Conservation (phyloP, 768 basidiomycete species). For the Strobilomyces dryophilus region DNA sequence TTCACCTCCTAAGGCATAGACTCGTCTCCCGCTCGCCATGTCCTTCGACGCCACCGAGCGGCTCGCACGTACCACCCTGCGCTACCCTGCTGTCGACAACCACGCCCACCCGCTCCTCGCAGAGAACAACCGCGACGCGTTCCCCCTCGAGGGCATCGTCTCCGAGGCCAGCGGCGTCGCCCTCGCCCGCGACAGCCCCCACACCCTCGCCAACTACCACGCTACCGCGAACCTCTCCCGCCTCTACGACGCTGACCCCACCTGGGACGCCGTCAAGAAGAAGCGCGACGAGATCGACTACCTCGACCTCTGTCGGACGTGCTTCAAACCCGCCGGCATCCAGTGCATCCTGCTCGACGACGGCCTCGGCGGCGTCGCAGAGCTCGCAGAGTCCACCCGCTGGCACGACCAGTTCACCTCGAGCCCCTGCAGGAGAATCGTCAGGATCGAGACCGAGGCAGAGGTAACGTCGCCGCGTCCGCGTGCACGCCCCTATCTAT, state of each 20-base stretch:
- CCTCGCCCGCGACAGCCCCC: conserved; percentile 43
- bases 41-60: conserved; percentile 14
- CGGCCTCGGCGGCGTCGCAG: conserved; percentile 49
- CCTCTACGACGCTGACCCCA: conserved; percentile 35
- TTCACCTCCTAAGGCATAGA: conserved; percentile 8
- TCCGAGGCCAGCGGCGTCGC: conserved; percentile 60
- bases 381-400: conserved; percentile 44
- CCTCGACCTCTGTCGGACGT: conserved; percentile 50
- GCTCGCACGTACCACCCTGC: conserved; percentile 6
- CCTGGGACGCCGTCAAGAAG: conserved; percentile 60
- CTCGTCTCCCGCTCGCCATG: not conserved
- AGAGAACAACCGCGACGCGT: conserved; percentile 35
- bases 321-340: conserved; percentile 54
- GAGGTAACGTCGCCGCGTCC: conserved; percentile 42
- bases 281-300: conserved; percentile 45
- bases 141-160: conserved; percentile 61
- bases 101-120: conserved; percentile 72
- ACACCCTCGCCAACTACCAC: conserved; percentile 57
- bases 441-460: conserved; percentile 67
- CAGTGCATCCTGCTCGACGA: conserved; percentile 73
- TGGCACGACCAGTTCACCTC: conserved; percentile 64
- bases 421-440: conserved; percentile 54
- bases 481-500: not conserved
- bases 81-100: conserved; percentile 67
- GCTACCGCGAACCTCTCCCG: conserved; percentile 52